Conservation (phyloP, 2,329 filamentous ascomycete genomes). For the Apiospora malaysiana region DNA sequence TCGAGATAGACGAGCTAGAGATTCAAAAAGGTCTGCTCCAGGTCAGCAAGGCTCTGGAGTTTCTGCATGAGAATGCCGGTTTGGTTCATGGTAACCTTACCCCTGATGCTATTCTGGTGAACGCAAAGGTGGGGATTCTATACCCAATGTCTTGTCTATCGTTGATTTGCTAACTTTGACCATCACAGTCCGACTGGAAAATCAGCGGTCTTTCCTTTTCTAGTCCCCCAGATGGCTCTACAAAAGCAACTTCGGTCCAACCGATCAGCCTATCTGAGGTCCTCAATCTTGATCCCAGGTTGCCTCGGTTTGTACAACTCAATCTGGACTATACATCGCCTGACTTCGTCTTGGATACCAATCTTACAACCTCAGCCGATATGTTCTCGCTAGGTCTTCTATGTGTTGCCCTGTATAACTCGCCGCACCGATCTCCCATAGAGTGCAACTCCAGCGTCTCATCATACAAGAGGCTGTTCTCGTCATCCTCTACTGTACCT, state of each 20-base stretch:
- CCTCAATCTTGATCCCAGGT: slow-evolving; percentile 81
- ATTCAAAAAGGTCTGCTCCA: slow-evolving; percentile 96
- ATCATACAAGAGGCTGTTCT: slow-evolving; percentile 84
- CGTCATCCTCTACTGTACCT: slow-evolving; percentile 78
- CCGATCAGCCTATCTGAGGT: slow-evolving; percentile 84
- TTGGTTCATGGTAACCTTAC: slow-evolving; percentile 94
- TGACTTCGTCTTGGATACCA: slow-evolving; percentile 92
- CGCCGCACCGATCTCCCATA: slow-evolving; percentile 87
- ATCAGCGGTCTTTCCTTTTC: slow-evolving; percentile 93
- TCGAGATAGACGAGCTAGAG: slow-evolving; percentile 96
- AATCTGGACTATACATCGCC: slow-evolving; percentile 93
- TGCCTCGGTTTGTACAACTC: slow-evolving; percentile 84
- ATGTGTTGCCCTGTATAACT: slow-evolving; percentile 90
- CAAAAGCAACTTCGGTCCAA: slow-evolving; percentile 75
- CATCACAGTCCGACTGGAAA: slow-evolving; percentile 89
- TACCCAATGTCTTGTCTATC: neutral
- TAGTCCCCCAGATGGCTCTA: slow-evolving; percentile 78
- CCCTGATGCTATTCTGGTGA: slow-evolving; percentile 91
- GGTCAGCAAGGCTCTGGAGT: slow-evolving; percentile 91
- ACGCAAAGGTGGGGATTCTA: slow-evolving; percentile 75
- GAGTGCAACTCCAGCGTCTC: slow-evolving; percentile 81
- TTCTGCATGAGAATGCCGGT: slow-evolving; percentile 92
- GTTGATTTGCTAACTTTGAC: neutral
- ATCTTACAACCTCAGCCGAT: slow-evolving; percentile 82
- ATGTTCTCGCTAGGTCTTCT: slow-evolving; percentile 93